Conservation (phyloP, 2,329 filamentous ascomycete genomes). For the Sporothrix phasma region DNA sequence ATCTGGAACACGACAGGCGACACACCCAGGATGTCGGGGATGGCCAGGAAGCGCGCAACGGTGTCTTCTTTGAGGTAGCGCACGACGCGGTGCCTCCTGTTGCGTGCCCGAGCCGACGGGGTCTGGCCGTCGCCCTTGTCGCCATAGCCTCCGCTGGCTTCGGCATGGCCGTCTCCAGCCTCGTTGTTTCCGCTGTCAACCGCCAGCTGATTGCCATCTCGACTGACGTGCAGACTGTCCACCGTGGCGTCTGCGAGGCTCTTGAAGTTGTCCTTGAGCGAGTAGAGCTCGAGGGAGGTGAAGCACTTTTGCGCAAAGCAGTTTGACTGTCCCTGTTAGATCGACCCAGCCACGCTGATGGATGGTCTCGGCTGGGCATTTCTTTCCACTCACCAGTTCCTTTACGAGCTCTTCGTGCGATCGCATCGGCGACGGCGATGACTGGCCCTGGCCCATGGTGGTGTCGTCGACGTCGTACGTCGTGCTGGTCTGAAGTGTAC, state of each 20-base stretch:
- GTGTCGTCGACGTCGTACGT: background rate
- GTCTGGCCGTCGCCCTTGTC: background rate
- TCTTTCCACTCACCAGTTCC: conserved; percentile 35
- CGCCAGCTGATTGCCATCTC: background rate
- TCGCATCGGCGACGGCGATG: conserved; percentile 35
- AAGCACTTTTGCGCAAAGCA: conserved; percentile 62
- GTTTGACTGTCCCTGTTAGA: conserved; percentile 35
- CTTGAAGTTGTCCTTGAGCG: conserved; percentile 62
- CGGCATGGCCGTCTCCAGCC: no score
- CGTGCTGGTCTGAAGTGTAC: no score
- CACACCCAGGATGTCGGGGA: conserved; percentile 58
- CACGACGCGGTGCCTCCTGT: conserved; percentile 31
- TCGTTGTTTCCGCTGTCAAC: background rate
- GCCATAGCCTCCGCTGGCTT: background rate
- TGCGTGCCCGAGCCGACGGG: background rate
- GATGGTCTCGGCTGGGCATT: no score
- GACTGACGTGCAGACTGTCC: background rate
- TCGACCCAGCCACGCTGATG: no score
- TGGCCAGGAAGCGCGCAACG: conserved; percentile 59
- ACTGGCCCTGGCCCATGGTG: conserved; percentile 43
- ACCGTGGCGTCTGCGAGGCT: conserved; percentile 47
- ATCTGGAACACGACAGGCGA: conserved; percentile 63
- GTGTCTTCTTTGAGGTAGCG: conserved; percentile 62
- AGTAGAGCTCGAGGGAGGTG: conserved; percentile 61
- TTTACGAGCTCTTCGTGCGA: conserved; percentile 43